Evolutionary conservation across 176 grass and related monocot genomes (phyloP).

Genomic region (Stipa capillata): DNA sequence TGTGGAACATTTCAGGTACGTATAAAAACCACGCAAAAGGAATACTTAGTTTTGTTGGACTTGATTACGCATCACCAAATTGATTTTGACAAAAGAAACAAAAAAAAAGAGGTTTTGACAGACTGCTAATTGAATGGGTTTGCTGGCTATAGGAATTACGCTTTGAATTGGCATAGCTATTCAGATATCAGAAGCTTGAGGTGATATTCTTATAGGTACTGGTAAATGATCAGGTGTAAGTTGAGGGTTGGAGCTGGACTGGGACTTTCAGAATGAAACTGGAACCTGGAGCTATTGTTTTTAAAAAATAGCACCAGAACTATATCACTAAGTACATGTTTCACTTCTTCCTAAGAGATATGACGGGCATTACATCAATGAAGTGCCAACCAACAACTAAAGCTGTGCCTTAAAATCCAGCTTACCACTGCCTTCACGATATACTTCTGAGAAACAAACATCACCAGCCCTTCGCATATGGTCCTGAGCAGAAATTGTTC

Average conservation of each 20-base stretch:
- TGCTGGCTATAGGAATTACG: background rate
- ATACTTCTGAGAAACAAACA: conserved; percentile 97
- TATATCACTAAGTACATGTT: background rate
- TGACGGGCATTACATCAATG: background rate
- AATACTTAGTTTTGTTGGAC: background rate
- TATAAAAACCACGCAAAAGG: background rate
- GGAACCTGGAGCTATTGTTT: background rate
- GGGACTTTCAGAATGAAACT: background rate
- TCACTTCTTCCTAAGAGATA: background rate
- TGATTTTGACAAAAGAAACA: background rate
- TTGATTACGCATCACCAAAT: background rate
- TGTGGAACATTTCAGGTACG: background rate
- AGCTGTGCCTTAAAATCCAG: background rate
- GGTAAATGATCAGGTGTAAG: background rate
- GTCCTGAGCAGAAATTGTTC: conserved; percentile 39
- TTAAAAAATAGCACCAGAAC: background rate
- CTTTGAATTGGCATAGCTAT: background rate
- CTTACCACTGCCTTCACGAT: conserved; percentile 77
- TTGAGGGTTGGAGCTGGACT: background rate
- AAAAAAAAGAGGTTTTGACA: background rate
- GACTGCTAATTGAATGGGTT: background rate
- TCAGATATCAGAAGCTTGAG: background rate
- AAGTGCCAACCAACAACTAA: background rate
- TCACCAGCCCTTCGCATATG: conserved; percentile 98
- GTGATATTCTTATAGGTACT: background rate